Evolutionary conservation across 2,329 filamentous ascomycete genomes (phyloP).

Genomic region (Trichoderma polysporum): DNA sequence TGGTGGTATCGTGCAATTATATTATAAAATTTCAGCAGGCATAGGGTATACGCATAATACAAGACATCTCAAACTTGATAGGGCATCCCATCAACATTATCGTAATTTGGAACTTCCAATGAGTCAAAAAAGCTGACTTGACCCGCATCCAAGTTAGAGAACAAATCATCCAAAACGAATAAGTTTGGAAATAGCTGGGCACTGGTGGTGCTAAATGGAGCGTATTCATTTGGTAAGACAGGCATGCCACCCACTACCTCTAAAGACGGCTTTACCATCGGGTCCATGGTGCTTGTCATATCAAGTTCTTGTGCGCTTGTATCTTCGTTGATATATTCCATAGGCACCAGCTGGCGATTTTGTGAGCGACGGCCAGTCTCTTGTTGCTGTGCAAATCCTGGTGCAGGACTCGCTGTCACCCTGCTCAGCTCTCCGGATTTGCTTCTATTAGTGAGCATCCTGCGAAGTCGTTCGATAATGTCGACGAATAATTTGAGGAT

Average conservation of each 20-base stretch:
- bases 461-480: neutral
- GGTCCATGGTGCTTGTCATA: neutral
- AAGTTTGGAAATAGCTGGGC: neutral
- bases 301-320: neutral
- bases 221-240: neutral
- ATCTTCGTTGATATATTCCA: neutral
- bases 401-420: neutral
- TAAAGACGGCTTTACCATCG: neutral
- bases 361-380: neutral
- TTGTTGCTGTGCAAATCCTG: neutral
- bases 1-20: too few relatives aligned
- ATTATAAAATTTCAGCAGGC: too few relatives aligned
- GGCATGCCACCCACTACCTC: neutral
- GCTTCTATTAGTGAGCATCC: neutral
- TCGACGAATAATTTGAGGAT: conserved; percentile 1
- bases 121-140: conserved; percentile 7
- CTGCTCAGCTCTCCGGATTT: neutral
- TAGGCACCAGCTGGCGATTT: neutral
- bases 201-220: neutral
- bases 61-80: neutral
- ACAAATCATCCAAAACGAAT: neutral
- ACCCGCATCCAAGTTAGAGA: neutral
- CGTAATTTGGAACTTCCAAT: neutral
- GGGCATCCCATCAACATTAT: neutral
- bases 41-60: too few relatives aligned